These are phyloP conservation scores for Gynostemma pentaphyllum DNA, from an alignment of 306 rosid species.

Conservation along the genomic window DNA sequence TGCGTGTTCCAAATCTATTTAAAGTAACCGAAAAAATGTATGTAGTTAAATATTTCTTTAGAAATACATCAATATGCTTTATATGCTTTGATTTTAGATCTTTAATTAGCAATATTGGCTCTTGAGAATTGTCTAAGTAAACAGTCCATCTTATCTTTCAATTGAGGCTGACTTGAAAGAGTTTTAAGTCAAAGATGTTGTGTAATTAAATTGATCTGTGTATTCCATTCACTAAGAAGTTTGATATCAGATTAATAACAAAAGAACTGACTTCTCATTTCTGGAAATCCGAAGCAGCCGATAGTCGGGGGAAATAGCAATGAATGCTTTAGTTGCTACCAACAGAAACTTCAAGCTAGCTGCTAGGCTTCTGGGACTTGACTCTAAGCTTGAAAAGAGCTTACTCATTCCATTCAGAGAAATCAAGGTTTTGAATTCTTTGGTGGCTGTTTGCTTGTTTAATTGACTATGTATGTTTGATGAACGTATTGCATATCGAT, in stretches of 20 bases:
- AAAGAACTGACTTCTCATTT: background rate
- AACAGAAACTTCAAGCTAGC: slow-evolving; percentile 93
- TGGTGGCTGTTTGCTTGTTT: background rate
- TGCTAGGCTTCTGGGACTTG: slow-evolving; percentile 75
- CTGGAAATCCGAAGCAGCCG: background rate
- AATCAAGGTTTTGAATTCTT: slow-evolving; percentile 45
- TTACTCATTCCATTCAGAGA: slow-evolving; percentile 88
- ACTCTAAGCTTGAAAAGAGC: slow-evolving; percentile 89
- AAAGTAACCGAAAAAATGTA: no score
- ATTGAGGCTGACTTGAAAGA: background rate
- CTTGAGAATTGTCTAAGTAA: background rate
- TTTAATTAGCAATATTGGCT: background rate
- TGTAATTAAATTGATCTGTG: no score
- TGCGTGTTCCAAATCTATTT: no score
- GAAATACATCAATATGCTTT: background rate
- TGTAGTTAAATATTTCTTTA: no score
- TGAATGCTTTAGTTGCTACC: slow-evolving; percentile 93
- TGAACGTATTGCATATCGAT: no score
- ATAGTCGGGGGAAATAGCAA: slow-evolving; percentile 6
- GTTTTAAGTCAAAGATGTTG: background rate
- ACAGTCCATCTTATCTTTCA: background rate
- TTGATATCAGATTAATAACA: background rate
- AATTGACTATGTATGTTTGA: background rate
- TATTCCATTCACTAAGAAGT: background rate
- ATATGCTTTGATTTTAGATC: background rate